phyloP scores from a whole-genome alignment of 2,329 filamentous ascomycete species.

The Phoma herbarum region DNA sequence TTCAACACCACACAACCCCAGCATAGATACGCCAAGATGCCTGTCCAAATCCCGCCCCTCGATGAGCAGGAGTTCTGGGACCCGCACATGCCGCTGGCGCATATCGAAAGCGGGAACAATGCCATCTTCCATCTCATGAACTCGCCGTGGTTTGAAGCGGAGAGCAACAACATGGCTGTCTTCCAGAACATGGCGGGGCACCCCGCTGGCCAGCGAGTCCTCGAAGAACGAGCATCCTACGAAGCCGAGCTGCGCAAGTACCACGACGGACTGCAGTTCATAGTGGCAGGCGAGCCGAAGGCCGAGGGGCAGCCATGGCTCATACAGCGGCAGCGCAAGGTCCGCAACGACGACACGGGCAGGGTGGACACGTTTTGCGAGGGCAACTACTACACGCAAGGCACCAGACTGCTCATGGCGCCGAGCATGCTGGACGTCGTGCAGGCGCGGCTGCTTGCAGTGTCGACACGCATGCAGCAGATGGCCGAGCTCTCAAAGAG shows the following conservation, averaged over 20 bases:
- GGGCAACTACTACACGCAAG: slow-evolving; percentile 69
- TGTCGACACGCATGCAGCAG: slow-evolving; percentile 64
- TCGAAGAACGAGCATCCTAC: slow-evolving; percentile 65
- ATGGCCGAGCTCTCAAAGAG: slow-evolving; percentile 63
- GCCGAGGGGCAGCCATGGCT: slow-evolving; percentile 65
- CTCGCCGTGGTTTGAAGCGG: slow-evolving; percentile 70
- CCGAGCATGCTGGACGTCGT: slow-evolving; percentile 68
- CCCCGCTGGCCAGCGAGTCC: slow-evolving; percentile 58
- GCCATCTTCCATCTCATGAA: slow-evolving; percentile 70
- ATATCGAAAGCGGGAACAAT: slow-evolving; percentile 40
- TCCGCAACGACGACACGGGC: slow-evolving; percentile 47
- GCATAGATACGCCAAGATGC: slow-evolving; percentile 30
- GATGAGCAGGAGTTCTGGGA: slow-evolving; percentile 46
- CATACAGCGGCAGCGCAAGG: slow-evolving; percentile 64
- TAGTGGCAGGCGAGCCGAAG: slow-evolving; percentile 66
- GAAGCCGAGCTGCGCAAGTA: slow-evolving; percentile 64
- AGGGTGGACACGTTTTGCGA: slow-evolving; percentile 62
- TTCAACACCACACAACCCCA: slow-evolving; percentile 9
- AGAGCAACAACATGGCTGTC: slow-evolving; percentile 66
- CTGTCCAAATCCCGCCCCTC: slow-evolving; percentile 40
- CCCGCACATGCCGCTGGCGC: slow-evolving; percentile 33
- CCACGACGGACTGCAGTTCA: slow-evolving; percentile 64
- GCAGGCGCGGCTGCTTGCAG: slow-evolving; percentile 63
- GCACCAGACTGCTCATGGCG: slow-evolving; percentile 68
- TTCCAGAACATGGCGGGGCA: slow-evolving; percentile 62